Conservation (phyloP, 2,329 filamentous ascomycete genomes). For the Mycosphaerelloides madeirae region DNA sequence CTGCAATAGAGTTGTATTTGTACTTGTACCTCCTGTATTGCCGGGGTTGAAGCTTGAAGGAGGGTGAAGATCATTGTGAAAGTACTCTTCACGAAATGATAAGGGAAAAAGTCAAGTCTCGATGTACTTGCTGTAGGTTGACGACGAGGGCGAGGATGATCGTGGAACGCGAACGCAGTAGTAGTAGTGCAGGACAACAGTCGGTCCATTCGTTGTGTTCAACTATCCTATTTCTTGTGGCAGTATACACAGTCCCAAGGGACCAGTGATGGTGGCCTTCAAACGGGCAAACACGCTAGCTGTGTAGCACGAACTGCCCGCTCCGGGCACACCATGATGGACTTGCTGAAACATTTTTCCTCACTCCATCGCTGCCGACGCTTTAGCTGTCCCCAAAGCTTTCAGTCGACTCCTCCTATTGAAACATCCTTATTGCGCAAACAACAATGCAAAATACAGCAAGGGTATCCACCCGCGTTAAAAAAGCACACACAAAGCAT, state of each 20-base stretch:
- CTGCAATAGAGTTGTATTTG: no score
- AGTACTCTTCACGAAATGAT: no score
- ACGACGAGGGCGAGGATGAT: not conserved
- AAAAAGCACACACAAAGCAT: constrained; percentile 5
- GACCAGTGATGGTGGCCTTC: constrained; percentile 3
- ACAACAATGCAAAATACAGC: constrained; percentile 2
- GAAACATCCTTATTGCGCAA: constrained; percentile 8
- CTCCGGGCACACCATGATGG: not conserved
- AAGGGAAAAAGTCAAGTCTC: no score
- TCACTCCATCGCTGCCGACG: constrained; percentile 4
- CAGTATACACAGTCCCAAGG: not conserved
- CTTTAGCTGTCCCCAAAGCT: not conserved
- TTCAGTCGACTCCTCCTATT: not conserved
- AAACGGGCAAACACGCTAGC: constrained; percentile 11
- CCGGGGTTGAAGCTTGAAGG: no score
- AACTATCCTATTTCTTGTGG: not conserved
- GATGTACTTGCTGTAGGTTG: not conserved
- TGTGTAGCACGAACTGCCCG: constrained; percentile 11
- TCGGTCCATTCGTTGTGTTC: not conserved
- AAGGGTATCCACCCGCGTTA: constrained; percentile 8
- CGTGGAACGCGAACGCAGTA: no score
- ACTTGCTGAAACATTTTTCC: no score
- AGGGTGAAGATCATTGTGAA: no score
- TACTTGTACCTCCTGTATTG: no score
- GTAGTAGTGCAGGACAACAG: no score